phyloP scores from a whole-genome alignment of 805 yeast species.

The Groenewaldozyma tartarivorans region DNA sequence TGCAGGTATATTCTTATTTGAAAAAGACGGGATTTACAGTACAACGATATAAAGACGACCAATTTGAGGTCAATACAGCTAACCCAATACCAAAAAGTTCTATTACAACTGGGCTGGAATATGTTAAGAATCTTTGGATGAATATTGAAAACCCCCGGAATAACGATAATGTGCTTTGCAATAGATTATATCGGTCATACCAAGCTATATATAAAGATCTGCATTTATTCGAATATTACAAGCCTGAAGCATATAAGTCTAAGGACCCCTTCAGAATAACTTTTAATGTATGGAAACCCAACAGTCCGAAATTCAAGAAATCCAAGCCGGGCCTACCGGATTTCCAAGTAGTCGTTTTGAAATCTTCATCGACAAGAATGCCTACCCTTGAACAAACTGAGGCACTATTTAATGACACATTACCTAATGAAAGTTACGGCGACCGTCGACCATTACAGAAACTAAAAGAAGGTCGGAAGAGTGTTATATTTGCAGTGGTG shows the following conservation, averaged over 20 bases:
- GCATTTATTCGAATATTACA: conserved; percentile 6
- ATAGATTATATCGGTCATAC: conserved; percentile 7
- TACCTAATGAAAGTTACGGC: conserved; percentile 15
- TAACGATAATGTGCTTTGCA: background rate
- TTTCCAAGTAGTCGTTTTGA: conserved; percentile 56
- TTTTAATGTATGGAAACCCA: conserved; percentile 79
- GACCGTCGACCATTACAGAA: conserved; percentile 24
- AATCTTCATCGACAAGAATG: conserved; percentile 27
- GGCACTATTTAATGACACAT: conserved; percentile 23
- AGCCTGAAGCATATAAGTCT: conserved; percentile 3
- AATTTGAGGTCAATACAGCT: background rate
- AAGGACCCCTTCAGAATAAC: conserved; percentile 29
- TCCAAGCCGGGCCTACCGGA: conserved; percentile 61
- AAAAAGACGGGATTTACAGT: conserved; percentile 75
- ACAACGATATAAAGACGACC: conserved; percentile 22
- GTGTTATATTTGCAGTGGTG: conserved; percentile 55
- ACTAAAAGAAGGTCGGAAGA: conserved; percentile 45
- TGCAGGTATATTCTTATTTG: conserved; percentile 62
- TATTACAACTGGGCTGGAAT: background rate
- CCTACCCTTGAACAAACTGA: conserved; percentile 28
- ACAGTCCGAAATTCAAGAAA: conserved; percentile 49
- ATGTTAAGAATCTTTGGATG: background rate
- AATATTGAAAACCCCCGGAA: background rate
- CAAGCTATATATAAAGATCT: conserved; percentile 17
- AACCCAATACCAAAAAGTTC: background rate